Evolutionary conservation across 2,329 filamentous ascomycete genomes (phyloP).

Genomic region (Ceratocystis colombiana): DNA sequence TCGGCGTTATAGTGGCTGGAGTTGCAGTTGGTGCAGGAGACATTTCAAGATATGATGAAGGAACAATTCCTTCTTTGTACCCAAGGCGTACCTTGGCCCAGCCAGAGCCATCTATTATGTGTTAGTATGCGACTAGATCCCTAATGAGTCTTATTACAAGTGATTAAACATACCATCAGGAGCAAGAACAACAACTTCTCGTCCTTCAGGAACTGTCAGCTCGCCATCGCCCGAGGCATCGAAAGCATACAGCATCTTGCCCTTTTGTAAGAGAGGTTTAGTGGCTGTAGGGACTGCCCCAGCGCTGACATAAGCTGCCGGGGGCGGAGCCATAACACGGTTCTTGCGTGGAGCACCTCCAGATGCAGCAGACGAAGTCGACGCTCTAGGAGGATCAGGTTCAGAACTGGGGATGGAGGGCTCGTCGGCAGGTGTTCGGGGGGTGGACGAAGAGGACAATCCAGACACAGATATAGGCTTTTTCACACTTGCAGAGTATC

Average conservation of each 20-base stretch:
- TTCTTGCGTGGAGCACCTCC: conserved; percentile 44
- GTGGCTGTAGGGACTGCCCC: conserved; percentile 43
- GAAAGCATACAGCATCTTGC: conserved; percentile 84
- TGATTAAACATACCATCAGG: conserved; percentile 63
- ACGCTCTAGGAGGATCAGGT: conserved; percentile 27
- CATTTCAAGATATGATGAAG: conserved; percentile 72
- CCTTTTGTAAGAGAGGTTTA: conserved; percentile 44
- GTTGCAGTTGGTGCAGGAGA: conserved; percentile 37
- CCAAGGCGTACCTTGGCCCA: conserved; percentile 79
- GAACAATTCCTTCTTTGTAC: conserved; percentile 73
- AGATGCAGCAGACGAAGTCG: conserved; percentile 21
- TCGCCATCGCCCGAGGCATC: conserved; percentile 73
- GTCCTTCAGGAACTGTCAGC: conserved; percentile 66
- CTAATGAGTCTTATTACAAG: not conserved
- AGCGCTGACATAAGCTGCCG: conserved; percentile 65
- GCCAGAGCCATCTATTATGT: conserved; percentile 64
- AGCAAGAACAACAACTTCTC: conserved; percentile 68
- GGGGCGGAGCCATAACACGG: conserved; percentile 78
- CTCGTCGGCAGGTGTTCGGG: conserved; percentile 41
- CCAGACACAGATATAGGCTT: conserved; percentile 59
- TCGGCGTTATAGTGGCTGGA: conserved; percentile 28
- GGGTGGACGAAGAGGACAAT: conserved; percentile 22
- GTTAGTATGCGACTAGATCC: conserved; percentile 29
- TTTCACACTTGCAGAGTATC: conserved; percentile 69
- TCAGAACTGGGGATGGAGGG: conserved; percentile 29